Base-by-base conservation (phyloP, 495 filamentous ascomycete genomes). In the Hypoxylon intermedium region DNA sequence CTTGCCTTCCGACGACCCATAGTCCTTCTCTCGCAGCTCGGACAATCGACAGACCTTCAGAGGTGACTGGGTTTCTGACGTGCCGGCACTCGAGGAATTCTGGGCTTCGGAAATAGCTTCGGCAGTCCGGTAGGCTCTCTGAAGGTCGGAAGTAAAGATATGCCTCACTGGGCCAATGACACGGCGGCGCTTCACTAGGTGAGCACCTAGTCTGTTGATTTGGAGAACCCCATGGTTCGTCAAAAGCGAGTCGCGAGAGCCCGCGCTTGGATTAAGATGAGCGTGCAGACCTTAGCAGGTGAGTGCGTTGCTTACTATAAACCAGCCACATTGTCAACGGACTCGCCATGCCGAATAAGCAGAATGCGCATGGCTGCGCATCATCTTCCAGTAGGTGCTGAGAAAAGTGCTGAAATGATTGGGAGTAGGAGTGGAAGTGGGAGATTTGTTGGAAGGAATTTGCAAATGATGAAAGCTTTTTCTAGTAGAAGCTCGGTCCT, bases 261-360 rank as follows among this genome's bases (percentile, higher is more conserved):
- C 92, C 62, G 92, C 92, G 74, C 90, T 94, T 72, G 28, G 51
- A 49, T 15, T 21, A 13, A 40, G 57, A 63, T 76, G 61, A 76
- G 50, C n/a, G 11, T 34, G 12, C 21, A 6, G 9, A 30, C 3
- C 13, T 19, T 21, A 26, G n/a, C 23, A 30, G n/a, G 16, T n/a
- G 13, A 26, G 37, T 21, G 33, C 24, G 44, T 38, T 19, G 31
- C 52, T 52, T 80, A 93, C 90, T 88, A 91, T 50, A 86, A 67
- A 46, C 84, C 81, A 28, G 86, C 87, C 49, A 94, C 85, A 75
- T 96, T 96, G 72, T 94, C 87, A 37, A 93, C 87, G 3, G 92
- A 93, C 73, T 96, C 92, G 55, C 87, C 92, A 76, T 96, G 92
- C 46, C 92, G 84, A 56, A 94, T 86, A 43, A 96, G 83, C 68